Evolutionary conservation across 2,329 filamentous ascomycete genomes (phyloP), one percentile per base, ranked within the genome.

Genomic region (Arthrobotrys entomopaga): DNA sequence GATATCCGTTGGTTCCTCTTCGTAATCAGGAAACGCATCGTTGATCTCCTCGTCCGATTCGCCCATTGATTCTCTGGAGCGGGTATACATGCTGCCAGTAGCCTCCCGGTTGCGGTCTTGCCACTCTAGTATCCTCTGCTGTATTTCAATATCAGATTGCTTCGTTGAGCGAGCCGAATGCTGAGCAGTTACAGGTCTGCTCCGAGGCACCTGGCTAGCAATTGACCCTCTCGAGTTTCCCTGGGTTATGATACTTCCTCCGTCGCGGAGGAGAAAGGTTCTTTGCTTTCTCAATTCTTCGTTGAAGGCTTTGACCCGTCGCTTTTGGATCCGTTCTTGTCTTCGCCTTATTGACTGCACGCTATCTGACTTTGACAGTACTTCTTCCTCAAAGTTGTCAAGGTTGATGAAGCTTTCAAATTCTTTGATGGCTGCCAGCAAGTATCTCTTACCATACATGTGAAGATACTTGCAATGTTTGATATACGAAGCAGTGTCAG

Each of bases 1-100:
- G 20, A 74, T 53, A 34, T 74, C 70, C 1, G 70, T 74, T 1
- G 70, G 42, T 20, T 74, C 70, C 29, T 66, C 70, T 1, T 57
- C 13, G 19, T 57, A 73, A 15, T 56, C 60, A 2, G 50, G 52
- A 34, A 74, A 74, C 0, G 56, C 70, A 10, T 46, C 50, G 16
- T 74, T 42, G 7, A 74, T 74, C 38, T 74, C 70, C 13, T 66
- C 48, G 43, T 74, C 70, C 38, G 40, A 6, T 24, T 63, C 15
- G 29, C 42, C 11, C 40, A 42, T 40, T 6, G 50, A 61, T 24
- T n/a, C 48, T 19, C 34, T 38, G 13, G 24, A 16, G 7, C 49
- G 49, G 2, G 10, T 52, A 38, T 56, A 29, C n/a, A 53, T 43
- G 16, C 46, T 53, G 22, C 6, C 13, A 15, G 15, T 26, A 16